These are phyloP conservation scores for Elsinoe batatas DNA, from an alignment of 2,329 filamentous ascomycete species.

Conservation along the genomic window DNA sequence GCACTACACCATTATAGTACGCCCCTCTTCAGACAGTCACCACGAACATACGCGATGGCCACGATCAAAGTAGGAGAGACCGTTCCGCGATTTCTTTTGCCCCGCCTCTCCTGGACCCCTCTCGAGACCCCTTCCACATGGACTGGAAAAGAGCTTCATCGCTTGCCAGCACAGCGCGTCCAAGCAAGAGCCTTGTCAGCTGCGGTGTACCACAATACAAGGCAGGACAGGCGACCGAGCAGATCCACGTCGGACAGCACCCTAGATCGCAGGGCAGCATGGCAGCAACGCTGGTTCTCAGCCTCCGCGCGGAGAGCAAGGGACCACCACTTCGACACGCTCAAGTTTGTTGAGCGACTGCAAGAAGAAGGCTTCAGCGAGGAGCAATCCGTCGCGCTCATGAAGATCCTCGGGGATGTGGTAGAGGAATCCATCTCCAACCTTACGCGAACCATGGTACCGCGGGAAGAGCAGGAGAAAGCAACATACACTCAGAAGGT, in stretches of 20 bases:
- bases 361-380: constrained; percentile 91
- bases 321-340: constrained; percentile 95
- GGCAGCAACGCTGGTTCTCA: constrained; percentile 47
- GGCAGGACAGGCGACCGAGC: neutral
- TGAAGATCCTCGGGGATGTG: constrained; percentile 92
- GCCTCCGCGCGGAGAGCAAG: constrained; percentile 50
- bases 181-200: constrained; percentile 2
- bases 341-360: constrained; percentile 89
- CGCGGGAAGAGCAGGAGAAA: constrained; percentile 83
- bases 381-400: constrained; percentile 93
- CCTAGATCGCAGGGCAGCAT: neutral
- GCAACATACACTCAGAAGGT: constrained; percentile 78
- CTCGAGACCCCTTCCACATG: constrained; percentile 9
- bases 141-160: constrained; percentile 9
- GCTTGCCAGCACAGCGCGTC: neutral
- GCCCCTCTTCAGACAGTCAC: no score
- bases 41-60: neutral
- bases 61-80: constrained; percentile 17
- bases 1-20: no score
- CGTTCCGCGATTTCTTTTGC: constrained; percentile 32
- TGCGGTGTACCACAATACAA: constrained; percentile 11
- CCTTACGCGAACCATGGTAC: constrained; percentile 92
- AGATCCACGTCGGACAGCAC: neutral
- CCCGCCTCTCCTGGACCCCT: constrained; percentile 26
- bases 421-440: constrained; percentile 99